Conservation (phyloP, 2,329 filamentous ascomycete genomes). For the Ophiocordyceps camponoti-floridani region DNA sequence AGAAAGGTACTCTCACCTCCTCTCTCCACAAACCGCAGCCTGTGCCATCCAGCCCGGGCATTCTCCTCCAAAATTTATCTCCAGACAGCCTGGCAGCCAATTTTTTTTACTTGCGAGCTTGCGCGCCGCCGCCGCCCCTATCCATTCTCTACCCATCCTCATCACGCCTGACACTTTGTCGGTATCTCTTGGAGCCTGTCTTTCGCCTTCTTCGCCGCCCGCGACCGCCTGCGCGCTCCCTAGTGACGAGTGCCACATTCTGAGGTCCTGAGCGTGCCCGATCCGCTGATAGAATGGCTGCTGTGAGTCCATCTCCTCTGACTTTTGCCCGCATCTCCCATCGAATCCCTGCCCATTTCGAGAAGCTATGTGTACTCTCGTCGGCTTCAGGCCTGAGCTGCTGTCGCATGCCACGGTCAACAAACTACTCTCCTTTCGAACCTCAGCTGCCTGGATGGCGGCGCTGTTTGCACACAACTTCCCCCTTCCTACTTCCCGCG, state of each 20-base stretch:
- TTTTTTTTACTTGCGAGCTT: conserved; percentile 11
- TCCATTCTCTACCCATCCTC: conserved; percentile 10
- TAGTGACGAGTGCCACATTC: conserved; percentile 2
- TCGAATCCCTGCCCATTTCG: not conserved
- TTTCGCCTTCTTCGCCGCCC: conserved; percentile 1
- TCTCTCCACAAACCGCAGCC: not conserved
- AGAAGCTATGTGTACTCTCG: conserved; percentile 3
- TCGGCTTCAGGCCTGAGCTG: not conserved
- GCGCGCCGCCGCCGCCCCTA: conserved; percentile 11
- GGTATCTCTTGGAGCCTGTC: conserved; percentile 6
- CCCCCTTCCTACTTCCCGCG: not conserved
- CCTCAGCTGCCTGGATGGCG: not conserved
- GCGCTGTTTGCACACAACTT: not conserved
- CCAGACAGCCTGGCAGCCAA: conserved; percentile 6
- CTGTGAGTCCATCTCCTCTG: conserved; percentile 16
- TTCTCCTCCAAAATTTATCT: conserved; percentile 16
- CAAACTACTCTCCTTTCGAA: not conserved
- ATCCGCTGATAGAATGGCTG: conserved; percentile 22
- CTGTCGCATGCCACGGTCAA: too few species aligned
- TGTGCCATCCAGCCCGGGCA: conserved; percentile 1
- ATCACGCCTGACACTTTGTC: conserved; percentile 15
- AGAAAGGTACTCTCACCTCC: not conserved
- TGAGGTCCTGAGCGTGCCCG: conserved; percentile 5
- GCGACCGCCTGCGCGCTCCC: conserved; percentile 1
- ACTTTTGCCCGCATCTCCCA: conserved; percentile 1